A percentile compares a stretch with the other conserved stretches of the same genome.
Evolutionary conservation across 192 early-diverging fungal species (phyloP).

Genomic region (Mortierella claussenii): DNA sequence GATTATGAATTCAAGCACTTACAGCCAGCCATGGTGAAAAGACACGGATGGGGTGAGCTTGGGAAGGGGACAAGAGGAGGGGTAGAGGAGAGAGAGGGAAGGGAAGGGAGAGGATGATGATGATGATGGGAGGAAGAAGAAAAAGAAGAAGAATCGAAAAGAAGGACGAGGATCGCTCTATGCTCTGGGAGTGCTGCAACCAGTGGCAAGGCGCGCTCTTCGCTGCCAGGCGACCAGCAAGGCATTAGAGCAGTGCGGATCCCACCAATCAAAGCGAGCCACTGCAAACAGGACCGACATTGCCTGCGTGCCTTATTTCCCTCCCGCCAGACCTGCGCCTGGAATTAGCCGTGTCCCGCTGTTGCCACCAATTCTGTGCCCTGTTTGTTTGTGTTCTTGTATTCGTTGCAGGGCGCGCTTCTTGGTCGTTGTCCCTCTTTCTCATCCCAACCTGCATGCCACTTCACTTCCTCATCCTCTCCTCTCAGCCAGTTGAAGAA

Average conservation of each 20-base stretch:
- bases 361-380: too few species aligned
- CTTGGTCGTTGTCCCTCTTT: too few species aligned
- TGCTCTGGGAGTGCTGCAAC: too few species aligned
- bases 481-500: too few species aligned
- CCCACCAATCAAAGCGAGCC: conserved; percentile 42
- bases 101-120: conserved; percentile 9
- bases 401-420: too few species aligned
- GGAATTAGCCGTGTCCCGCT: too few species aligned
- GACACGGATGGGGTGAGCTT: conserved; percentile 9
- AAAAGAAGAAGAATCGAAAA: conserved; percentile 11
- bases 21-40: conserved; percentile 48
- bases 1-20: too few species aligned
- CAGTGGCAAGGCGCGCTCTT: conserved; percentile 2
- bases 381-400: too few species aligned
- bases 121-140: conserved; percentile 20
- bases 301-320: too few species aligned
- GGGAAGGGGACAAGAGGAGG: background rate
- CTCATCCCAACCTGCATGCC: too few species aligned
- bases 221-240: background rate
- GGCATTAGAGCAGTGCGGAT: background rate
- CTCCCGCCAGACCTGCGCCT: too few species aligned
- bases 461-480: too few species aligned
- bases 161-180: conserved; percentile 8
- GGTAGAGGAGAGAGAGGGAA: conserved; percentile 5
- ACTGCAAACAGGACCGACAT: conserved; percentile 25